phyloP scores from a whole-genome alignment of 2,329 filamentous ascomycete species.

The Diplodia seriata region DNA sequence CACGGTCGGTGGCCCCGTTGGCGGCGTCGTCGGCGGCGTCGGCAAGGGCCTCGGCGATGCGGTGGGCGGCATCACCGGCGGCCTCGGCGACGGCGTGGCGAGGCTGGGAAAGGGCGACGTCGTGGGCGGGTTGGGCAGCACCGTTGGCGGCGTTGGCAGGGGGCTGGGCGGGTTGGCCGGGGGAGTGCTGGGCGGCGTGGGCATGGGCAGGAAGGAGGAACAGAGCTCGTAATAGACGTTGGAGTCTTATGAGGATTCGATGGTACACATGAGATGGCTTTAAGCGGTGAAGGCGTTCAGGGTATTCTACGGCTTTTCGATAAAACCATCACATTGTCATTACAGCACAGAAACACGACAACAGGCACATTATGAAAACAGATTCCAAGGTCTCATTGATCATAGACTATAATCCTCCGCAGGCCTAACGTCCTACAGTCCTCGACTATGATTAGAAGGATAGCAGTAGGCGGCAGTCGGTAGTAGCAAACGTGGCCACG shows the following conservation, averaged over 20 bases:
- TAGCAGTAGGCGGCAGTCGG: constrained; percentile 1
- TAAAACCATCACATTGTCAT: neutral
- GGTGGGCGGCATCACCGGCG: constrained; percentile 50
- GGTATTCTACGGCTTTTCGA: no score
- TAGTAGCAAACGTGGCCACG: constrained; percentile 11
- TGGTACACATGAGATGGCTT: neutral
- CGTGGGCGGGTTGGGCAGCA: constrained; percentile 52
- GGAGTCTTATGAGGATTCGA: neutral
- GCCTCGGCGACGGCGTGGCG: constrained; percentile 54
- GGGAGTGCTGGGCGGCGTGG: constrained; percentile 36
- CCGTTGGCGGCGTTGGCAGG: constrained; percentile 50
- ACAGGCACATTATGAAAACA: neutral
- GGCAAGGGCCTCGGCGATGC: constrained; percentile 48
- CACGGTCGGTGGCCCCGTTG: constrained; percentile 42
- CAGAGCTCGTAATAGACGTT: neutral
- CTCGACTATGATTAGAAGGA: neutral
- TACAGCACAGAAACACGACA: no score
- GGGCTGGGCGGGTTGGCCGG: constrained; percentile 48
- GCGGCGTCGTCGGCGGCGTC: constrained; percentile 47
- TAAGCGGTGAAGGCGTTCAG: no score
- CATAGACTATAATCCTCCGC: constrained; percentile 3
- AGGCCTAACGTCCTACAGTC: neutral
- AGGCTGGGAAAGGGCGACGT: constrained; percentile 55
- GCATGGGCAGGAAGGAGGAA: constrained; percentile 38
- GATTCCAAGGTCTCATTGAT: constrained; percentile 16